phyloP scores from a whole-genome alignment of 768 basidiomycete genomes.

The Suillus discolor region DNA sequence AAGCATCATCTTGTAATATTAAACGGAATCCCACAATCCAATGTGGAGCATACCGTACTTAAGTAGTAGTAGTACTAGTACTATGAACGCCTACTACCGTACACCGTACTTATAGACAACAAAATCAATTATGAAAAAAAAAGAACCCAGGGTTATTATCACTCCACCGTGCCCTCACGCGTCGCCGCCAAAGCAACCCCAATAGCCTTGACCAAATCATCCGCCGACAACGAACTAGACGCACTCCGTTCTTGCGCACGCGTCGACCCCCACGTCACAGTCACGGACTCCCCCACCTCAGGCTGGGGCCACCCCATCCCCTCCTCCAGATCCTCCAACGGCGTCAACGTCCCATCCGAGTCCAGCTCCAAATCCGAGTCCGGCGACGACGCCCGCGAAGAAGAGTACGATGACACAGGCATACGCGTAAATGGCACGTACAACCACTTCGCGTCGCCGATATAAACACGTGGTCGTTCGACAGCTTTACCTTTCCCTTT shows the following conservation, averaged over 20 bases:
- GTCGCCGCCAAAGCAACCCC: slow-evolving; percentile 23
- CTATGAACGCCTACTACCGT: not conserved
- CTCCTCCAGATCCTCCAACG: slow-evolving; percentile 14
- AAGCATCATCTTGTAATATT: not conserved
- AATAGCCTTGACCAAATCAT: slow-evolving; percentile 27
- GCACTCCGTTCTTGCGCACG: not conserved
- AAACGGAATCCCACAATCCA: not conserved
- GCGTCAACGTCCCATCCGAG: slow-evolving; percentile 18
- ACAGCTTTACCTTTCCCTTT: slow-evolving; percentile 8
- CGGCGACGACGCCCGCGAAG: slow-evolving; percentile 19
- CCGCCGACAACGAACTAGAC: slow-evolving; percentile 19
- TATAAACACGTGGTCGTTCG: slow-evolving; percentile 18
- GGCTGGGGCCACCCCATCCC: slow-evolving; percentile 32
- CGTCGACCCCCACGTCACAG: slow-evolving; percentile 23
- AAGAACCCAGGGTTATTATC: not conserved
- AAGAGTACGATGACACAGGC: slow-evolving; percentile 7
- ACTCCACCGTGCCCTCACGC: not conserved
- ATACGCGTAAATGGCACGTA: slow-evolving; percentile 26
- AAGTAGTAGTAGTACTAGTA: not conserved
- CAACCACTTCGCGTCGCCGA: slow-evolving; percentile 21
- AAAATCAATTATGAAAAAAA: not conserved
- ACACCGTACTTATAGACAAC: not conserved
- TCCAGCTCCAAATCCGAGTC: not conserved
- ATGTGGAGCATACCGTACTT: not conserved
- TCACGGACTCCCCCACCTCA: slow-evolving; percentile 31